Evolutionary conservation across 2,329 filamentous ascomycete genomes (phyloP).

Genomic region (Tricladium varicosporioides): DNA sequence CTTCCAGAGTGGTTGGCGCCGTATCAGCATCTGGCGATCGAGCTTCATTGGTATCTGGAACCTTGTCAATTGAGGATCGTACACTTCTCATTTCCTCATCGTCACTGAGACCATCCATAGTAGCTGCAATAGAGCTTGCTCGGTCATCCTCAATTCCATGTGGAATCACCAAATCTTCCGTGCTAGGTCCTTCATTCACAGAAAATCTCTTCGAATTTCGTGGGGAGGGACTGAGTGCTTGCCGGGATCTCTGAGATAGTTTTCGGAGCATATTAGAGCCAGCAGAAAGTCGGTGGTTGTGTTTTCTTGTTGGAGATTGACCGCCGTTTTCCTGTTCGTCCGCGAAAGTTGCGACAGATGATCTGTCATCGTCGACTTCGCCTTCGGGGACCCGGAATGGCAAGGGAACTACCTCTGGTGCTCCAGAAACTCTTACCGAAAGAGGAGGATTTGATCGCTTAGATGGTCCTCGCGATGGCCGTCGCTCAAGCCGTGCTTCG

Average conservation of each 20-base stretch:
- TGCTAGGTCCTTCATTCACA: constrained; percentile 25
- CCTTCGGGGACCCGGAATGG: constrained; percentile 60
- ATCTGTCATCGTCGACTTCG: constrained; percentile 49
- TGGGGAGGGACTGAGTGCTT: constrained; percentile 3
- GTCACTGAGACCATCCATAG: constrained; percentile 51
- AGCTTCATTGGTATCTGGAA: constrained; percentile 14
- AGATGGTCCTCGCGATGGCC: constrained; percentile 29
- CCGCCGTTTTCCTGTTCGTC: constrained; percentile 56
- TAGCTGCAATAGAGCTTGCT: constrained; percentile 55
- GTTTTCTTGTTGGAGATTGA: constrained; percentile 40
- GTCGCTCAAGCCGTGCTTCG: constrained; percentile 31
- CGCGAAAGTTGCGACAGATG: constrained; percentile 69
- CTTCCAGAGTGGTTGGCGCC: background rate
- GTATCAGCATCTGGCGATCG: constrained; percentile 6
- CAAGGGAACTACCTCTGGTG: constrained; percentile 59
- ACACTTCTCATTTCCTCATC: constrained; percentile 33
- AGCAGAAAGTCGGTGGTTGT: constrained; percentile 49
- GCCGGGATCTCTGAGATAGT: constrained; percentile 22
- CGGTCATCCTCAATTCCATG: constrained; percentile 36
- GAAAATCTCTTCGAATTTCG: constrained; percentile 27
- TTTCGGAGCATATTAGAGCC: constrained; percentile 39
- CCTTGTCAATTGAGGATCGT: constrained; percentile 23
- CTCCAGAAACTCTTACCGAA: constrained; percentile 33
- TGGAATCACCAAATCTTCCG: constrained; percentile 46
- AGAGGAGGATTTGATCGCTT: constrained; percentile 33